phyloP scores from a whole-genome alignment of 805 yeast genomes.

The Suhomyces faveliae region DNA sequence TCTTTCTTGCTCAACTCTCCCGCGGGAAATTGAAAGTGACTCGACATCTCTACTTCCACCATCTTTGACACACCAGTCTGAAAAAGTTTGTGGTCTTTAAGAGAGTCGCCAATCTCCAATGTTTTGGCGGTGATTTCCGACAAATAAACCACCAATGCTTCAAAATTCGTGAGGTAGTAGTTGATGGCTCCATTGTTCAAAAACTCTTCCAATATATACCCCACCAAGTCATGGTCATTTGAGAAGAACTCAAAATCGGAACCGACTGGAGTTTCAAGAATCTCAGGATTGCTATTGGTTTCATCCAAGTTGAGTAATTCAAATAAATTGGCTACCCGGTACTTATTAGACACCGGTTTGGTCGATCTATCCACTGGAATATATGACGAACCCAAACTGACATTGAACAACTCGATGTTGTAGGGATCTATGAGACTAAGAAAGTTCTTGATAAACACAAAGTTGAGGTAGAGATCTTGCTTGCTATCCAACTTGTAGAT shows the following conservation, averaged over 20 bases:
- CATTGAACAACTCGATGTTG: conserved; percentile 20
- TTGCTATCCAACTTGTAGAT: conserved; percentile 24
- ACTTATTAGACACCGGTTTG: conserved; percentile 14
- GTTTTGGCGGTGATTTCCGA: conserved; percentile 36
- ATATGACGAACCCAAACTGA: conserved; percentile 21
- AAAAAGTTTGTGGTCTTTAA: conserved; percentile 1
- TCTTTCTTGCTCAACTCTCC: conserved; percentile 13
- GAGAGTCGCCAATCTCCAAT: conserved; percentile 12
- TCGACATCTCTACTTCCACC: conserved; percentile 28
- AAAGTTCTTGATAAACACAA: conserved; percentile 37
- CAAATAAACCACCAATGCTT: conserved; percentile 38
- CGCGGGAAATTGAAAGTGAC: conserved; percentile 29
- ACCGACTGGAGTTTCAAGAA: conserved; percentile 6
- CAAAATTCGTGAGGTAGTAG: conserved; percentile 42
- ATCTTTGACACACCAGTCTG: conserved; percentile 17
- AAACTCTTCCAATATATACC: conserved; percentile 23
- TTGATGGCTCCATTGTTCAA: conserved; percentile 39
- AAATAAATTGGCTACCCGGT: conserved; percentile 22
- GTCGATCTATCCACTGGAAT: conserved; percentile 14
- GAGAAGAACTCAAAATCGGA: conserved; percentile 23
- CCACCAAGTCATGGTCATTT: conserved; percentile 31
- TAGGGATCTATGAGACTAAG: conserved; percentile 33
- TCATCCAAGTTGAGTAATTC: conserved; percentile 31
- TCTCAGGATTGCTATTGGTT: conserved; percentile 1
- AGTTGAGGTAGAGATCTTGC: conserved; percentile 34